These are phyloP conservation scores for Brassica rapa DNA, from an alignment of 345 rosid genomes.

Conservation along the genomic window DNA sequence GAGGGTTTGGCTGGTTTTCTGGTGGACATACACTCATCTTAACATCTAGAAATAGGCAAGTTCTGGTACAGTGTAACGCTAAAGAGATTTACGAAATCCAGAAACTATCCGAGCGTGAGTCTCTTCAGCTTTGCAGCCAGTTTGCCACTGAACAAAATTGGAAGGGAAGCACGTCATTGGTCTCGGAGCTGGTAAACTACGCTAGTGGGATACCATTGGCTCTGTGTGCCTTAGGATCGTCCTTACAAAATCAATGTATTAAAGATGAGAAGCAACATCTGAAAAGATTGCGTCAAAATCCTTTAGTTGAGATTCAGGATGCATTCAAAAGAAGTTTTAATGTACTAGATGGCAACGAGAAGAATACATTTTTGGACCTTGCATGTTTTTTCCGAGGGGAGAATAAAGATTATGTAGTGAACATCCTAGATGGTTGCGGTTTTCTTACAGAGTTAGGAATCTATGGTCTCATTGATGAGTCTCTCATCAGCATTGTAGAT, in stretches of 20 bases:
- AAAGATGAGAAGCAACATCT: slow-evolving; percentile 24
- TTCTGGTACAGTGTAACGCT: slow-evolving; percentile 22
- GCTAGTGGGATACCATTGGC: slow-evolving; percentile 44
- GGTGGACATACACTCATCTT: slow-evolving; percentile 34
- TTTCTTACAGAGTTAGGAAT: slow-evolving; percentile 12
- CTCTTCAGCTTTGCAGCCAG: too few relatives aligned
- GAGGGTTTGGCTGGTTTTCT: slow-evolving; percentile 32
- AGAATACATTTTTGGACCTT: slow-evolving; percentile 39
- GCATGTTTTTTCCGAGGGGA: slow-evolving; percentile 44
- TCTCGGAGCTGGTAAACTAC: slow-evolving; percentile 1
- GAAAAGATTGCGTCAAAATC: slow-evolving; percentile 18
- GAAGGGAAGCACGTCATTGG: background rate
- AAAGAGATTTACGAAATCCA: slow-evolving; percentile 10
- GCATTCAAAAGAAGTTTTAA: slow-evolving; percentile 34
- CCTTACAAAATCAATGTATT: background rate
- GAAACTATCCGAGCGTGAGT: background rate
- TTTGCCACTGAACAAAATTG: background rate
- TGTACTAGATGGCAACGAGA: slow-evolving; percentile 19
- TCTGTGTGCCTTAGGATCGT: slow-evolving; percentile 37
- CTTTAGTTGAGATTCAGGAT: slow-evolving; percentile 3
- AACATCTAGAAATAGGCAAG: slow-evolving; percentile 32
- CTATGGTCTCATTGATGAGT: slow-evolving; percentile 29
- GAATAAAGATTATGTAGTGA: background rate
- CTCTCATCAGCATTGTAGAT: background rate
- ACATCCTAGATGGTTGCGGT: slow-evolving; percentile 36